Percentiles rank a stretch among this genome's conserved stretches.
Conservation (phyloP, 768 basidiomycete genomes). For the Paxillus involutus region DNA sequence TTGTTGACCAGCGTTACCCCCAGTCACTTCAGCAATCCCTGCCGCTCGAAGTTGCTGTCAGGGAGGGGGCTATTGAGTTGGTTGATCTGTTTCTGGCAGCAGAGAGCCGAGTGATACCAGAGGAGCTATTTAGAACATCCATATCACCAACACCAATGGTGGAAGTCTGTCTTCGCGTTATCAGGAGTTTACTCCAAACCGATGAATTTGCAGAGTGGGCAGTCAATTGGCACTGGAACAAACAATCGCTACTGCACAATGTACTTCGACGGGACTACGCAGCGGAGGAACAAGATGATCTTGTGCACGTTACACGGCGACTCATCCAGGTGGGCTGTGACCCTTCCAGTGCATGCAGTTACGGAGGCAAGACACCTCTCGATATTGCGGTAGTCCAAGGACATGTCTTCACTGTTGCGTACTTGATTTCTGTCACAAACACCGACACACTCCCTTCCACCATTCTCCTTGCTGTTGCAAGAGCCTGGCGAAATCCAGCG, state of each 20-base stretch:
- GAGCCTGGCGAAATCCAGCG: background rate
- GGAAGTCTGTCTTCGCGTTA: background rate
- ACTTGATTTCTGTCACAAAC: too few species aligned
- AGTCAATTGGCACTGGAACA: background rate
- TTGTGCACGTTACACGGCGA: too few species aligned
- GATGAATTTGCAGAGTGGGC: conserved; percentile 14
- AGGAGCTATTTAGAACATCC: background rate
- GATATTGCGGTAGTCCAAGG: conserved; percentile 1
- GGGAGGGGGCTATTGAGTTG: background rate
- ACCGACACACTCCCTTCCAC: too few species aligned
- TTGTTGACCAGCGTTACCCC: too few species aligned
- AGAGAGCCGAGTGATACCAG: conserved; percentile 1
- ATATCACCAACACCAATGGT: background rate
- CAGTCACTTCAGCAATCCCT: too few species aligned
- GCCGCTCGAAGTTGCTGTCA: conserved; percentile 1
- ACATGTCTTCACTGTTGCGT: background rate
- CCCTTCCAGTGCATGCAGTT: background rate
- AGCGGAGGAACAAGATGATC: too few species aligned
- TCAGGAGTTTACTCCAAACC: conserved; percentile 6
- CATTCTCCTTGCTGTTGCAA: background rate
- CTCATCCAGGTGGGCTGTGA: conserved; percentile 5
- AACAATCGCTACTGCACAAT: too few species aligned
- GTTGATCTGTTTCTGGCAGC: background rate
- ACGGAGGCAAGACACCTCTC: too few species aligned
- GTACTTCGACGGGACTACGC: too few species aligned